Evolutionary conservation across 805 yeast genomes (phyloP), one percentile per base, ranked within the genome.

Genomic region (Millerozyma miso): DNA sequence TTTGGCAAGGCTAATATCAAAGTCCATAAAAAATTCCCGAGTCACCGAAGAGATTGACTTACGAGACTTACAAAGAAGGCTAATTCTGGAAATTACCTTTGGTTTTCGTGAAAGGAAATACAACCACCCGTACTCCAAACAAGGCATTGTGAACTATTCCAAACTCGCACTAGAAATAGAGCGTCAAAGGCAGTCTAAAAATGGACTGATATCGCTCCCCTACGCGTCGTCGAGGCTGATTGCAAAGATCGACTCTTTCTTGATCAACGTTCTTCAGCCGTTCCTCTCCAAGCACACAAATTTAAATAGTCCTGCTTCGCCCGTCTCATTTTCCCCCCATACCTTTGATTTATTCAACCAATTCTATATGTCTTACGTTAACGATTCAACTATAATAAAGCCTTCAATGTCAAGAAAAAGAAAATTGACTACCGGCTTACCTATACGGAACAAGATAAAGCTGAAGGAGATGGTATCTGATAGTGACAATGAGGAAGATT

Each of bases 291-390:
- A 15, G 35, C 33, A 10, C 23, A 13, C 39, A 23, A 26, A 14
- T 4, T 13, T 4, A n/a, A 26, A 23, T 6, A 13, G 14, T 15
- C 10, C 17, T 6, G 20, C 32, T 7, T 32, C 19, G 13, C 39
- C 13, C 3, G 15, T 37, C 4, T 13, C 26, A 8, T 19, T 37
- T 4, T 26, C 39, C 8, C 38, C 17, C 4, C 19, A 36, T 10
- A 49, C 52, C 2, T 34, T 39, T 19, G 34, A 39, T 5, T 36
- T 49, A 7, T 49, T 49, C 37, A 47, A 47, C 29, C 37, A 29
- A 20, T 49, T 49, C 26, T 49, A 49, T 37, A 37, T 46, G 17
- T 43, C 52, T 13, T 47, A 46, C 35, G 31, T 46, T 6, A 44
- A 42, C 17, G 48, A 49, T 31, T 46, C 50, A 10, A 46, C 46